These are phyloP conservation scores for Apiospora arundinis DNA, from an alignment of 2,329 filamentous ascomycete species.

Conservation along the genomic window DNA sequence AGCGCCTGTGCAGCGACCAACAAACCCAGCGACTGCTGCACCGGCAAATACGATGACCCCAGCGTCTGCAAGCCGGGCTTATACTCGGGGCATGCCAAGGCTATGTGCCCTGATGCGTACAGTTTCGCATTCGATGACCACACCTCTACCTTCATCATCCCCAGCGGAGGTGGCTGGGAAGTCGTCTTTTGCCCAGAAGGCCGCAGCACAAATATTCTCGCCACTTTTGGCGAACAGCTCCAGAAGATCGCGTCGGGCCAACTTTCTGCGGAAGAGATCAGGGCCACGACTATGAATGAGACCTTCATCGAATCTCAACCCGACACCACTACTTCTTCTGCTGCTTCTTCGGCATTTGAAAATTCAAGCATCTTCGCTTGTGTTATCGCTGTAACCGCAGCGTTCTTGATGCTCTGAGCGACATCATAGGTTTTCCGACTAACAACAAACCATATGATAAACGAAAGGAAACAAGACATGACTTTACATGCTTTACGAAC, in stretches of 20 bases:
- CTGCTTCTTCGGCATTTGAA: background rate
- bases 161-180: conserved; percentile 76
- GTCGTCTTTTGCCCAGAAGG: conserved; percentile 77
- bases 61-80: conserved; percentile 67
- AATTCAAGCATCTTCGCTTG: background rate
- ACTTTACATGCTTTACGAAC: background rate
- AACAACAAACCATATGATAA: background rate
- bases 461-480: background rate
- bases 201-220: conserved; percentile 64
- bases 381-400: background rate
- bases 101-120: conserved; percentile 83
- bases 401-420: background rate
- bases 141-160: conserved; percentile 66
- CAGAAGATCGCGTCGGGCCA: conserved; percentile 52
- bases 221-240: conserved; percentile 57
- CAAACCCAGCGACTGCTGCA: conserved; percentile 75
- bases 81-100: conserved; percentile 75
- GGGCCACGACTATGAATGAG: conserved; percentile 42
- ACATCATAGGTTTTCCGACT: too few species aligned
- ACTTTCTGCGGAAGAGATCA: conserved; percentile 43
- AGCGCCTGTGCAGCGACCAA: conserved; percentile 77
- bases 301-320: conserved; percentile 41
- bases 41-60: conserved; percentile 69
- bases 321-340: background rate
- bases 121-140: conserved; percentile 73